phyloP scores from a whole-genome alignment of 805 yeast genomes.

The Tetrapisispora taiwanensis region DNA sequence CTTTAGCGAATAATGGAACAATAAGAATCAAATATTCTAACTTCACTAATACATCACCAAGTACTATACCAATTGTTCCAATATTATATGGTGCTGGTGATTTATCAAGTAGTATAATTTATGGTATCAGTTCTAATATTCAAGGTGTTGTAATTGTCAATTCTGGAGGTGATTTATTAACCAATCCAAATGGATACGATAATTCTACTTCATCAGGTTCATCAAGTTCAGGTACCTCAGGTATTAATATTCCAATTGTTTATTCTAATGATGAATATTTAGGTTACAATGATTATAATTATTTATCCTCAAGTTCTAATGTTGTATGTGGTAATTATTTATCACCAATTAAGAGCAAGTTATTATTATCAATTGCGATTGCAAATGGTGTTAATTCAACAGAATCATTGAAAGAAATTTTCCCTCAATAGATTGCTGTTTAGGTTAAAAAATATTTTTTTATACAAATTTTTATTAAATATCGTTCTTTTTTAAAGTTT shows the following conservation, averaged over 20 bases:
- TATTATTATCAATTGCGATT: conserved; percentile 23
- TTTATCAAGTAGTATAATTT: conserved; percentile 4
- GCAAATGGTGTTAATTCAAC: conserved; percentile 17
- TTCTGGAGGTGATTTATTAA: conserved; percentile 15
- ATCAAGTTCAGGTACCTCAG: background rate
- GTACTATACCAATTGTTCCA: conserved; percentile 16
- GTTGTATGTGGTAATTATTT: conserved; percentile 19
- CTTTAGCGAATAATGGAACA: conserved; percentile 14
- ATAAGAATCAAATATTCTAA: conserved; percentile 16
- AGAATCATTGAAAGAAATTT: conserved; percentile 5
- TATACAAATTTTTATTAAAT: background rate
- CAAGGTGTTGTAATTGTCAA: conserved; percentile 22
- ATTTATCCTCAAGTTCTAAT: conserved; percentile 9
- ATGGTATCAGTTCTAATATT: conserved; percentile 3
- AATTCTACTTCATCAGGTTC: conserved; percentile 12
- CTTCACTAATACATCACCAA: conserved; percentile 10
- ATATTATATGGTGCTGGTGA: conserved; percentile 20
- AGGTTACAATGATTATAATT: conserved; percentile 6
- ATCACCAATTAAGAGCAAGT: conserved; percentile 25
- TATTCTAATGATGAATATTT: conserved; percentile 9
- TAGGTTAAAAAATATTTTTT: too few species aligned
- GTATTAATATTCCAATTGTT: conserved; percentile 15
- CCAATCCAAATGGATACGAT: conserved; percentile 9
- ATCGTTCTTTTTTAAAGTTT: too few species aligned
- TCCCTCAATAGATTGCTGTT: too few species aligned